Percentiles rank a stretch among this genome's conserved stretches.
These are phyloP conservation scores for Epichloe amarillans DNA, from an alignment of 2,329 filamentous ascomycete species.

Conservation along the genomic window DNA sequence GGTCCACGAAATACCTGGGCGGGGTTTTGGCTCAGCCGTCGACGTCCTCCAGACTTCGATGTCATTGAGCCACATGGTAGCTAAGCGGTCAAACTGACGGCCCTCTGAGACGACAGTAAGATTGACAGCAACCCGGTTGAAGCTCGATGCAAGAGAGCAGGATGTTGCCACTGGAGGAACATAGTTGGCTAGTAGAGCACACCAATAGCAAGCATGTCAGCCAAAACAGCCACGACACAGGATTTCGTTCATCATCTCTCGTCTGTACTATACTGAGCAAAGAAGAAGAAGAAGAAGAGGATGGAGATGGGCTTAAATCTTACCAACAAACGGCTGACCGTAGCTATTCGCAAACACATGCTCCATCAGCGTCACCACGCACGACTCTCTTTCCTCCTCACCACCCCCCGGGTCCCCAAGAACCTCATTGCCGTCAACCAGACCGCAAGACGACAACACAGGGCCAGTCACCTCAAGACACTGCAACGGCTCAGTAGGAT, in stretches of 20 bases:
- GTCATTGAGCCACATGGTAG: conserved; percentile 62
- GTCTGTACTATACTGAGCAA: neutral
- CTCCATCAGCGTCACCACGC: conserved; percentile 50
- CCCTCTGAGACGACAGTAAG: conserved; percentile 61
- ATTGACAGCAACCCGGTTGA: conserved; percentile 64
- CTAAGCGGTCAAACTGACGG: conserved; percentile 64
- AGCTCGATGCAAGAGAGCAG: conserved; percentile 55
- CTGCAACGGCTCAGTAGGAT: conserved; percentile 19
- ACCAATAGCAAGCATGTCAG: neutral
- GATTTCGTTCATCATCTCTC: neutral
- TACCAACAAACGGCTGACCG: conserved; percentile 59
- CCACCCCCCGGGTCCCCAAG: neutral
- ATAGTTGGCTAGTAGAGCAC: conserved; percentile 6
- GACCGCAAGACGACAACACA: conserved; percentile 37
- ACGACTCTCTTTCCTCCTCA: conserved; percentile 15
- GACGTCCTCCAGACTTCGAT: conserved; percentile 74
- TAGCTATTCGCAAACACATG: conserved; percentile 62
- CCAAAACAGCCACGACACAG: neutral
- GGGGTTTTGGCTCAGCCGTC: conserved; percentile 59
- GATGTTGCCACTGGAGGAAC: conserved; percentile 35
- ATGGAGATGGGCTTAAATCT: conserved; percentile 13
- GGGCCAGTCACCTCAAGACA: conserved; percentile 60
- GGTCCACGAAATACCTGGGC: conserved; percentile 58
- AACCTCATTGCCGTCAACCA: conserved; percentile 7
- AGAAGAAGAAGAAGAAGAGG: neutral